Base-by-base conservation (phyloP, 2,329 filamentous ascomycete genomes). In the Ascochyta lentis region DNA sequence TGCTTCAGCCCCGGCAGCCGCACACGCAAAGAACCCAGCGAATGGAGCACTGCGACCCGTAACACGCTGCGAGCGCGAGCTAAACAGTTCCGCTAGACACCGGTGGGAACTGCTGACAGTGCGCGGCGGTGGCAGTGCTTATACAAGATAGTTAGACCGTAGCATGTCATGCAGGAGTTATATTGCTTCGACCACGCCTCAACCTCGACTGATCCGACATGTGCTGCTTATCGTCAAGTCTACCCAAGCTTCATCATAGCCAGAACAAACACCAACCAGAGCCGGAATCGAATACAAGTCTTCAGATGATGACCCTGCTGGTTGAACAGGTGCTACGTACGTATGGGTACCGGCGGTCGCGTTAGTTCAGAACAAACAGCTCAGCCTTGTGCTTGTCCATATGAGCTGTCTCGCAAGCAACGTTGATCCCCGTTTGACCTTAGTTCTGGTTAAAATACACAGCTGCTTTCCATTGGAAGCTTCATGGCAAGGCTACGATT, bases 121-220 rank as follows among this genome's bases (percentile, higher is more conserved):
- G 46, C 56, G 61, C 61, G 59, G 68, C 64, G 61, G 70, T 72
- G 70, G 70, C 70, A 70, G 70, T 73, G 65, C 68, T 56, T 45
- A 29, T 31, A 27, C 22, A 35, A n/a, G 37, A 31, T 39, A 49
- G 45, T 46, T 50, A 54, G 49, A 22, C 22, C 41, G 27, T 34
- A 52, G 49, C 34, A 51, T 53, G 16, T 22, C 43, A 49, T 53
- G 54, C 48, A 57, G 26, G 45, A 49, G 33, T 43, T 53, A 49
- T 52, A 49, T 49, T 57, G 49, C 49, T 15, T 49, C 44, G 22
- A 53, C 45, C 35, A 57, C 49, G 45, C 49, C 49, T 45, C 49
- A 37, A 45, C 22, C 39, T 31, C 5, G 24, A 15, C 34, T 23
- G 19, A 35, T 24, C n/a, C 44, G 13, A 44, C n/a, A 13, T 48